phyloP scores from a whole-genome alignment of 495 filamentous ascomycete genomes.

The Amniculicola lignicola region DNA sequence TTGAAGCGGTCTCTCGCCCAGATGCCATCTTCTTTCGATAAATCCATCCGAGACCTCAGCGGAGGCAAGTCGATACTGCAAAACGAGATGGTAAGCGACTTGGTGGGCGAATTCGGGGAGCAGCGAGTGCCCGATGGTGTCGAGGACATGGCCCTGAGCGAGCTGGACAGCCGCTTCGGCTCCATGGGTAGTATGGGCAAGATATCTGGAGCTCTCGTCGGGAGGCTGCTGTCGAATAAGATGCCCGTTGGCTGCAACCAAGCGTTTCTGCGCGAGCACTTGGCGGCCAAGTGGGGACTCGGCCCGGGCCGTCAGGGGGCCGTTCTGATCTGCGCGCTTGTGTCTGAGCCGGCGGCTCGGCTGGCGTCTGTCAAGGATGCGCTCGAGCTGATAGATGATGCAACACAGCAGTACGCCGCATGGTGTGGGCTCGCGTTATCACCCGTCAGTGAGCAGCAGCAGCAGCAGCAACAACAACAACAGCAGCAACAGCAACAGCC shows the following conservation, averaged over 20 bases:
- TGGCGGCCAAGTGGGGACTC: neutral
- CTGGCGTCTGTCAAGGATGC: neutral
- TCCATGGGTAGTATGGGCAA: neutral
- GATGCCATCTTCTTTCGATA: too few species aligned
- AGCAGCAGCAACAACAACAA: too few species aligned
- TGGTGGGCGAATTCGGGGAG: neutral
- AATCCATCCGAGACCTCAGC: neutral
- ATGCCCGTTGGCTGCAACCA: neutral
- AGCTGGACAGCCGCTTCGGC: too few species aligned
- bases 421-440: too few species aligned
- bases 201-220: neutral
- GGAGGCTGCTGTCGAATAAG: neutral
- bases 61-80: neutral
- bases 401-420: neutral
- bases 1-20: neutral
- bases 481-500: too few species aligned
- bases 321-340: neutral
- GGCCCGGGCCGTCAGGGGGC: neutral
- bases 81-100: neutral
- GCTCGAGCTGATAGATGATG: neutral
- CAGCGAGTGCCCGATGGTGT: too few species aligned
- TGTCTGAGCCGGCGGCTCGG: neutral
- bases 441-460: too few species aligned
- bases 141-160: too few species aligned
- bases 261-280: neutral